Conservation (phyloP, 2,329 filamentous ascomycete genomes). For the Monilinia fructicola region DNA sequence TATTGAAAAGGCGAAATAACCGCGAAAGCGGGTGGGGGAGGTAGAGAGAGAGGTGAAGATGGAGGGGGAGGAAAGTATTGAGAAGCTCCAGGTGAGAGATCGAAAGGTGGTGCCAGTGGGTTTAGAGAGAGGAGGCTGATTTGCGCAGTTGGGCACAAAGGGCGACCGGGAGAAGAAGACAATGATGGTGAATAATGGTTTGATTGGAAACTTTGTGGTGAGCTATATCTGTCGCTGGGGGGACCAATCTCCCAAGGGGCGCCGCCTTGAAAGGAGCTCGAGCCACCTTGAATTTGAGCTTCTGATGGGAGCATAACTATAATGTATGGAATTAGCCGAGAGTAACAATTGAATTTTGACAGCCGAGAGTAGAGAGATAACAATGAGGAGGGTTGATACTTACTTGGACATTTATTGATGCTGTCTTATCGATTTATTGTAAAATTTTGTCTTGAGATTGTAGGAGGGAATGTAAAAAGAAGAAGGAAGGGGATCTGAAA, state of each 20-base stretch:
- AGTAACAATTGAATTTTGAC: neutral
- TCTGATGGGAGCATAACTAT: neutral
- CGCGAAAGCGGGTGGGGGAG: neutral
- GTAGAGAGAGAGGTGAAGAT: neutral
- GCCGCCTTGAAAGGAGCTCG: conserved; percentile 1
- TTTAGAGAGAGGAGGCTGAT: neutral
- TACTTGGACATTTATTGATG: neutral
- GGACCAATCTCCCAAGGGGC: neutral
- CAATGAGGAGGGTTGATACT: no score
- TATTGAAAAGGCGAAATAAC: neutral
- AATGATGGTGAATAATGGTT: neutral
- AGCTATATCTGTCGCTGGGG: conserved; percentile 9
- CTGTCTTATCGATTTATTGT: neutral
- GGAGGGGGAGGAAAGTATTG: neutral
- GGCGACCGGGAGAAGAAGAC: neutral
- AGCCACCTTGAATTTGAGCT: neutral
- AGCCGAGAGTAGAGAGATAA: neutral
- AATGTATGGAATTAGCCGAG: neutral
- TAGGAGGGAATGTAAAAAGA: neutral
- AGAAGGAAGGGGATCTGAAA: neutral
- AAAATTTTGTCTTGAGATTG: neutral
- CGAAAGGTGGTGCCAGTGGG: neutral
- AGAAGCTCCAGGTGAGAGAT: neutral
- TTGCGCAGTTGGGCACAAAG: neutral
- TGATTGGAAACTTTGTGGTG: neutral